A percentile compares a stretch with the other conserved stretches of the same genome.
phyloP scores from a whole-genome alignment of 768 basidiomycete species.

The Podaxis sp. region DNA sequence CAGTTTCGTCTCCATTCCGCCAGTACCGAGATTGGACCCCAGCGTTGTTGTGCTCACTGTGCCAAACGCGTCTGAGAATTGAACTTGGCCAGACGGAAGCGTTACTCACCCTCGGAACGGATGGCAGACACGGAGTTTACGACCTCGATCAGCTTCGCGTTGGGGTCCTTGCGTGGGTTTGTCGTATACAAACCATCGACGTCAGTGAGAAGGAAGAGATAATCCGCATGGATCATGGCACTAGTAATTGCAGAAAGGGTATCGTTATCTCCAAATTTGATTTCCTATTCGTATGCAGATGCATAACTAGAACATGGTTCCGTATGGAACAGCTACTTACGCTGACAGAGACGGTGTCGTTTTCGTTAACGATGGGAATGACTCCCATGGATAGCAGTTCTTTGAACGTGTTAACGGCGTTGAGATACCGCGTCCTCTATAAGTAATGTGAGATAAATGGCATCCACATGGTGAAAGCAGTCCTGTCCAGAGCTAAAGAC shows the following conservation, averaged over 20 bases:
- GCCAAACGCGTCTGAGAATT: neutral
- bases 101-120: constrained; percentile 65
- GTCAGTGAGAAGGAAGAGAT: constrained; percentile 93
- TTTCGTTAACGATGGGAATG: constrained; percentile 98
- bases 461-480: constrained; percentile 12
- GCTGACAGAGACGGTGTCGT: constrained; percentile 97
- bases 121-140: constrained; percentile 84
- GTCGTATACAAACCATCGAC: constrained; percentile 95
- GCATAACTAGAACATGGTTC: neutral
- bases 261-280: constrained; percentile 99
- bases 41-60: constrained; percentile 90
- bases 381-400: constrained; percentile 93
- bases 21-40: constrained; percentile 92
- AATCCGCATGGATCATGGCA: constrained; percentile 97
- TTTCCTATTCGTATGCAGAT: constrained; percentile 65
- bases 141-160: constrained; percentile 74
- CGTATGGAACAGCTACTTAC: constrained; percentile 46
- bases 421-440: constrained; percentile 91
- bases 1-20: constrained; percentile 99
- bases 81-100: neutral
- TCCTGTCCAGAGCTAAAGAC: neutral
- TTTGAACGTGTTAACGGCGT: constrained; percentile 93
- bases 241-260: constrained; percentile 96
- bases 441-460: neutral
- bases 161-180: constrained; percentile 89